A percentile compares a stretch with the other conserved stretches of the same genome.
These are phyloP conservation scores for Diutina rugosa DNA, from an alignment of 1,139 yeast species.

Conservation along the genomic window DNA sequence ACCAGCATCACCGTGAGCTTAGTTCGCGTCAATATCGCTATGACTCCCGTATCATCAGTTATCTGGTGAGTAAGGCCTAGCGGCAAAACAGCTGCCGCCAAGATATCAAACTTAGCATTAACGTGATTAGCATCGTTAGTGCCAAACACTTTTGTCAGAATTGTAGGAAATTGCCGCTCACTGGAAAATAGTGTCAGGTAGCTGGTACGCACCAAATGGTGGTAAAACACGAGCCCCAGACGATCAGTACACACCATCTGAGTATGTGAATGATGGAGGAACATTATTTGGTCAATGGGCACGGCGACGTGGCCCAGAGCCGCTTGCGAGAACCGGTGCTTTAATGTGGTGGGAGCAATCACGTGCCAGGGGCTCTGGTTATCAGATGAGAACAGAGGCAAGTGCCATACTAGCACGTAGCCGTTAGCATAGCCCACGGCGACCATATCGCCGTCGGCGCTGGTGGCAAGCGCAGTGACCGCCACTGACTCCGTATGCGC, in stretches of 20 bases:
- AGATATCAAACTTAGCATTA: slow-evolving; percentile 15
- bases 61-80: slow-evolving; percentile 37
- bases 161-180: slow-evolving; percentile 4
- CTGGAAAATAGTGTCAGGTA: slow-evolving; percentile 12
- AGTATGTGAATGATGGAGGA: slow-evolving; percentile 43
- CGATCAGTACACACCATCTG: slow-evolving; percentile 48
- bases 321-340: slow-evolving; percentile 15
- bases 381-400: slow-evolving; percentile 5
- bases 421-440: slow-evolving; percentile 25
- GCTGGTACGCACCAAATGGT: slow-evolving; percentile 37
- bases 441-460: slow-evolving; percentile 19
- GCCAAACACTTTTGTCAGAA: slow-evolving; percentile 44
- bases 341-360: slow-evolving; percentile 17
- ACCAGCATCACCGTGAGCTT: slow-evolving; percentile 43
- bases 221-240: slow-evolving; percentile 47
- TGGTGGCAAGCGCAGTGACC: slow-evolving; percentile 15
- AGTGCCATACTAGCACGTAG: slow-evolving; percentile 17
- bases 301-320: slow-evolving; percentile 40
- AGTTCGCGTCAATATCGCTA: slow-evolving; percentile 48
- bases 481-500: slow-evolving; percentile 5
- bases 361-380: slow-evolving; percentile 11
- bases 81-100: slow-evolving; percentile 25
- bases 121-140: slow-evolving; percentile 20
- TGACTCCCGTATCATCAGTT: slow-evolving; percentile 43
- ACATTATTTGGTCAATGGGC: slow-evolving; percentile 28